Conservation (phyloP, 257 asterid species). For the Penstemon davidsonii region DNA sequence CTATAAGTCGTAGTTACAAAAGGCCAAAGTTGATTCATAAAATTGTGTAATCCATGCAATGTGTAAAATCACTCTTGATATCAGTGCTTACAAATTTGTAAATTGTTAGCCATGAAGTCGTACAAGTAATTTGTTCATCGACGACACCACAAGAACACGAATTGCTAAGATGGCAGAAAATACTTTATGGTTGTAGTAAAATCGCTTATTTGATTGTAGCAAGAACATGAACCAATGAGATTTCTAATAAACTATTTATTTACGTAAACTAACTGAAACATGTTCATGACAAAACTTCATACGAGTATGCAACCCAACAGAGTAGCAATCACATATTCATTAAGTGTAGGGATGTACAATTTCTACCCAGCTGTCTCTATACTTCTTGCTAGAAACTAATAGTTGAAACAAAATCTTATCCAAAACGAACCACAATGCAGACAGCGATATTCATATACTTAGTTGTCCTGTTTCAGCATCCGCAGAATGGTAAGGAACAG, state of each 20-base stretch:
- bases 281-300: constrained; percentile 20
- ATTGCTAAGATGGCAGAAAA: no score
- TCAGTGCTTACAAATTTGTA: no score
- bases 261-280: constrained; percentile 22
- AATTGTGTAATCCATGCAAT: no score
- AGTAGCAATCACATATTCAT: constrained; percentile 34
- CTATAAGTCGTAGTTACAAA: no score
- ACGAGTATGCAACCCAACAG: constrained; percentile 22
- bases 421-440: constrained; percentile 18
- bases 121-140: no score
- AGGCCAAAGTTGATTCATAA: no score
- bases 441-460: constrained; percentile 20
- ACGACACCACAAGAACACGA: no score
- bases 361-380: constrained; percentile 31
- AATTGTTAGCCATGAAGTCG: no score
- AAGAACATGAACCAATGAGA: no score
- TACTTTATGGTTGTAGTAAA: no score
- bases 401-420: constrained; percentile 18
- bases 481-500: constrained; percentile 93
- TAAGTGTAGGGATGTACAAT: constrained; percentile 28
- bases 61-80: no score
- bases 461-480: constrained; percentile 88
- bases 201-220: no score
- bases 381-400: constrained; percentile 20
- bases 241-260: constrained; percentile 16